A percentile compares a stretch with the other conserved stretches of the same genome.
These are phyloP conservation scores for Backusella australiensis DNA, from an alignment of 192 early-diverging fungal species.

Conservation along the genomic window DNA sequence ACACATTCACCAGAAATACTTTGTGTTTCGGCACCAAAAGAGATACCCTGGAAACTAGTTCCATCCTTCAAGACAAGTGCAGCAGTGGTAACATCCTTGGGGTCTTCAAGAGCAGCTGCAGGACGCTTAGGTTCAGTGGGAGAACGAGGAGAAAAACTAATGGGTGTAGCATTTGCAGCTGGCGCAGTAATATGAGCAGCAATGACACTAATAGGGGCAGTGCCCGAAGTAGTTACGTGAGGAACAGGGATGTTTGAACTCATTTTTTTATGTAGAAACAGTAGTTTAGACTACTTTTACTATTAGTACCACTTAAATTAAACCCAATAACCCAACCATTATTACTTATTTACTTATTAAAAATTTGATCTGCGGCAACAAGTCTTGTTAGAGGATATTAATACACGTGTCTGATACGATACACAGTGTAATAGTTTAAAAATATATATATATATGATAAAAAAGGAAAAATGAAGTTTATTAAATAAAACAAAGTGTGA, in stretches of 20 bases:
- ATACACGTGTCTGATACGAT: not conserved
- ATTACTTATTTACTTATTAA: conserved; percentile 4
- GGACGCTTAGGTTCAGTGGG: conserved; percentile 35
- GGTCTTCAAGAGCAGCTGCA: conserved; percentile 27
- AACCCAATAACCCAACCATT: not conserved
- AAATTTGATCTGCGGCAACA: conserved; percentile 2
- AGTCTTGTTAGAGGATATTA: not conserved
- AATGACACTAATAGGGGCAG: conserved; percentile 4
- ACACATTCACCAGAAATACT: conserved; percentile 95
- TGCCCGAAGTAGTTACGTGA: not conserved
- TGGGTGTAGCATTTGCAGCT: conserved; percentile 22
- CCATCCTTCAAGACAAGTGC: conserved; percentile 89
- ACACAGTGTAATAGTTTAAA: conserved; percentile 2
- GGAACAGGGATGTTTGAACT: conserved; percentile 8
- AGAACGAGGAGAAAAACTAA: conserved; percentile 27
- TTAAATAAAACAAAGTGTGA: conserved; percentile 13
- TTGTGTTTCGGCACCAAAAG: conserved; percentile 86
- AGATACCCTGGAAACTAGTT: conserved; percentile 79
- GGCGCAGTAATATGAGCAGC: conserved; percentile 26
- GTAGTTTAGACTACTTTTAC: not conserved
- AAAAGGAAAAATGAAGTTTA: not conserved
- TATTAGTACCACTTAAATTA: not conserved
- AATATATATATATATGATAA: not conserved
- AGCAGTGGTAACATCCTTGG: conserved; percentile 47
- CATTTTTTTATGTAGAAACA: conserved; percentile 12